These are phyloP conservation scores for Chaetomidium leptoderma DNA, from an alignment of 495 filamentous ascomycete species.

Conservation along the genomic window DNA sequence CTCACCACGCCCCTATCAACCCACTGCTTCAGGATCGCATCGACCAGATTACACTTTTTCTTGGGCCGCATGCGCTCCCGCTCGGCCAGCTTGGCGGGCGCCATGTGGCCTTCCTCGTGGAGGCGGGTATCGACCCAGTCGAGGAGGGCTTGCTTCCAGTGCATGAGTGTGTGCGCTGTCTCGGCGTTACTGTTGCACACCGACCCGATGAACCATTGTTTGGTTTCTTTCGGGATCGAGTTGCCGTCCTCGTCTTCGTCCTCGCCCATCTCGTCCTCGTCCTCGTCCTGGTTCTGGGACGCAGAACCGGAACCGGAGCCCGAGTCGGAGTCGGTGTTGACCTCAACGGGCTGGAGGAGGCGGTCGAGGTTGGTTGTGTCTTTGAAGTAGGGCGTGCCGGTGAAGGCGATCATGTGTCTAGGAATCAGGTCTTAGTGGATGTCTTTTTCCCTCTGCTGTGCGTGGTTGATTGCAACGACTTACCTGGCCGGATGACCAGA, in stretches of 20 bases:
- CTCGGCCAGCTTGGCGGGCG: constrained; percentile 39
- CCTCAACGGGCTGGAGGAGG: constrained; percentile 13
- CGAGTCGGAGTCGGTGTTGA: constrained; percentile 40
- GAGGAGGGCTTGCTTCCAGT: constrained; percentile 73
- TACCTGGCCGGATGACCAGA: constrained; percentile 60
- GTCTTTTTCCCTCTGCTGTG: background rate
- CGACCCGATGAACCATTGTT: constrained; percentile 37
- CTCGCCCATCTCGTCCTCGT: constrained; percentile 37
- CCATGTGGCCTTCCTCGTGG: constrained; percentile 48
- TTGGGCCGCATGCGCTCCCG: constrained; percentile 42
- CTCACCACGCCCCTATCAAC: constrained; percentile 23
- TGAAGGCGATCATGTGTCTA: constrained; percentile 53
- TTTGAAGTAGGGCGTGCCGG: constrained; percentile 65
- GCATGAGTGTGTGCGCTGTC: constrained; percentile 63
- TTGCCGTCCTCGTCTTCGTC: constrained; percentile 38
- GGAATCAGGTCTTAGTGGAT: background rate
- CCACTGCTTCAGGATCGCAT: constrained; percentile 43
- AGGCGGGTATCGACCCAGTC: constrained; percentile 64
- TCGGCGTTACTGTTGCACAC: constrained; percentile 63
- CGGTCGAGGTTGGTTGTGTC: constrained; percentile 35
- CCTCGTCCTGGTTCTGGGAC: no score
- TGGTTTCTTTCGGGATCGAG: constrained; percentile 34
- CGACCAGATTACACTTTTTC: constrained; percentile 50
- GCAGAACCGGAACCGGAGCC: background rate
- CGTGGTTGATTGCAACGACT: background rate